These are phyloP conservation scores for Aspergillus neotritici DNA, from an alignment of 2,329 filamentous ascomycete species.

Conservation along the genomic window DNA sequence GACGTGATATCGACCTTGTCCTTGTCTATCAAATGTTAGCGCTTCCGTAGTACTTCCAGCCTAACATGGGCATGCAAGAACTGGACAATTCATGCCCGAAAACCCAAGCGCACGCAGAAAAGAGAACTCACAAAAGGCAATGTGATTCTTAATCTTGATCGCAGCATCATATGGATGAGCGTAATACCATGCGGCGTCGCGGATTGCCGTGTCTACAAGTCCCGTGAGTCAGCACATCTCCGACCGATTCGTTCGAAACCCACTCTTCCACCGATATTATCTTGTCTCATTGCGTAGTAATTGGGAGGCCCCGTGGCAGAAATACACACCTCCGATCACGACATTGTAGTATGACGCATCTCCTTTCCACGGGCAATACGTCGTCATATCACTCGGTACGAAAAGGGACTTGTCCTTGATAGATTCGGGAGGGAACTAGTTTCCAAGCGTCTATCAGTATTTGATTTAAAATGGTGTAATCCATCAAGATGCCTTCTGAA, in stretches of 20 bases:
- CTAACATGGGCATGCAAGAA: too few relatives aligned
- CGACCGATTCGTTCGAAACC: not conserved
- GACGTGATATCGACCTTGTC: constrained; percentile 26
- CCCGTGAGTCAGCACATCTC: not conserved
- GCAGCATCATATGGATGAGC: constrained; percentile 47
- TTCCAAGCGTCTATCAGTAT: not conserved
- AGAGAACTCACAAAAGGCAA: constrained; percentile 52
- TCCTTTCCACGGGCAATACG: constrained; percentile 54
- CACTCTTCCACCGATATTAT: too few relatives aligned
- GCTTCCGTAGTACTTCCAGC: not conserved
- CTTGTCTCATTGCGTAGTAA: not conserved
- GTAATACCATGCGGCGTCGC: constrained; percentile 58
- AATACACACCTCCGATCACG: constrained; percentile 40
- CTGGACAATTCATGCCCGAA: too few relatives aligned
- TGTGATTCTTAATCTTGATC: constrained; percentile 48
- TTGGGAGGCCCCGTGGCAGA: too few relatives aligned
- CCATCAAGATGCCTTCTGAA: not conserved
- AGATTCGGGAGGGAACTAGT: constrained; percentile 42
- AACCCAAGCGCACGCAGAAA: too few relatives aligned
- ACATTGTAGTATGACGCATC: constrained; percentile 54
- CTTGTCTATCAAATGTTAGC: constrained; percentile 24
- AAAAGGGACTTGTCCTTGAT: constrained; percentile 44
- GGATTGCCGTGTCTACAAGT: constrained; percentile 39
- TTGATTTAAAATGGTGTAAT: not conserved
- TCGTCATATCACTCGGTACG: constrained; percentile 42